phyloP scores from a whole-genome alignment of 805 yeast species.

The Kuraishia ogatae region DNA sequence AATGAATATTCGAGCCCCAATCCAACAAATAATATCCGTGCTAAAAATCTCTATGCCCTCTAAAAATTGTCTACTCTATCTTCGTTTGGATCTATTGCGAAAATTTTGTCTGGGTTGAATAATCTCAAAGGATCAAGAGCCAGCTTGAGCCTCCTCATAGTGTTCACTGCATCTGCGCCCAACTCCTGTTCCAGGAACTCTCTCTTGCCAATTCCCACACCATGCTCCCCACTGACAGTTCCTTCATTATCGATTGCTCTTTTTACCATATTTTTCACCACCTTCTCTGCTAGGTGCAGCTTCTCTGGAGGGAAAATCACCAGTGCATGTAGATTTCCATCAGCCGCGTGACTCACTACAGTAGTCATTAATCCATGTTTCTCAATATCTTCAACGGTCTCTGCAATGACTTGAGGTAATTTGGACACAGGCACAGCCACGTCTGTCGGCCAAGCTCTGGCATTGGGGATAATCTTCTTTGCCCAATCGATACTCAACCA shows the following conservation, averaged over 20 bases:
- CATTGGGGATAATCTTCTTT: conserved; percentile 29
- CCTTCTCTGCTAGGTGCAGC: conserved; percentile 30
- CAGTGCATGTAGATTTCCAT: conserved; percentile 72
- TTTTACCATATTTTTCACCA: conserved; percentile 54
- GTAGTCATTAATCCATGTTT: conserved; percentile 44
- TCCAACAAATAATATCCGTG: too few species aligned
- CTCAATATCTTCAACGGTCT: conserved; percentile 51
- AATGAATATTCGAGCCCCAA: background rate
- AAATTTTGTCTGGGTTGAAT: conserved; percentile 73
- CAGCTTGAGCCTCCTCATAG: conserved; percentile 67
- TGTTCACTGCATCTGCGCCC: conserved; percentile 56
- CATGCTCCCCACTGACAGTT: conserved; percentile 85
- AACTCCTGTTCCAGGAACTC: conserved; percentile 51
- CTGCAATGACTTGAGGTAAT: conserved; percentile 53
- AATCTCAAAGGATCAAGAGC: conserved; percentile 69
- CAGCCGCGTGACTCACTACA: conserved; percentile 76
- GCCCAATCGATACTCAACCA: conserved; percentile 69
- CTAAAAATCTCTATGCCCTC: background rate
- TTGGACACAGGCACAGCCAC: conserved; percentile 75
- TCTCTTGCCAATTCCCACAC: conserved; percentile 75
- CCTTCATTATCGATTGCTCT: conserved; percentile 68
- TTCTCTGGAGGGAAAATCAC: conserved; percentile 50
- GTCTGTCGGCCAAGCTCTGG: conserved; percentile 65
- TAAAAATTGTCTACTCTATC: conserved; percentile 1
- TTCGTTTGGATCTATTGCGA: conserved; percentile 49